A percentile compares a stretch with the other conserved stretches of the same genome.
These are phyloP conservation scores for Tuber aestivum DNA, from an alignment of 495 filamentous ascomycete species.

Conservation along the genomic window DNA sequence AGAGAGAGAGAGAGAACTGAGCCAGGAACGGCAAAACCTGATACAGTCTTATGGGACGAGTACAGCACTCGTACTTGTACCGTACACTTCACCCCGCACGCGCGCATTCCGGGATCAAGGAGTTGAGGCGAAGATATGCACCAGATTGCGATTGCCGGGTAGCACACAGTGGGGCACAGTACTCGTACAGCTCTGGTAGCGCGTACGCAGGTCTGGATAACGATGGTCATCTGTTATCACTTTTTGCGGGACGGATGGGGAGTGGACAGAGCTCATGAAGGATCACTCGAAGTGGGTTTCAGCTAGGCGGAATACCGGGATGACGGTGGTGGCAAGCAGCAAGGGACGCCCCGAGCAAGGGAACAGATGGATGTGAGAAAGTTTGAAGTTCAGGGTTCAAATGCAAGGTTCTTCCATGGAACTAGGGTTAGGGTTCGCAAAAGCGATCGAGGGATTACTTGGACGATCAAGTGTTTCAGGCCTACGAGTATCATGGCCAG, in stretches of 20 bases:
- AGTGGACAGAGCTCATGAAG: background rate
- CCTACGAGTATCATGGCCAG: background rate
- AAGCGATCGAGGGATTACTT: background rate
- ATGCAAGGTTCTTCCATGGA: background rate
- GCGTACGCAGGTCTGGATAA: background rate
- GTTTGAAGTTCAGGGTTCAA: background rate
- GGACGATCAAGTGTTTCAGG: background rate
- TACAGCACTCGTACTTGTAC: no score
- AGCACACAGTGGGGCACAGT: background rate
- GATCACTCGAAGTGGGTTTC: background rate
- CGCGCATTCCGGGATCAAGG: background rate
- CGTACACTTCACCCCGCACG: conserved; percentile 1
- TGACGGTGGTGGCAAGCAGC: background rate
- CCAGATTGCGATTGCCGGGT: background rate
- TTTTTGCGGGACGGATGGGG: background rate
- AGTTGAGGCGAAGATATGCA: background rate
- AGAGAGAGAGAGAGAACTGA: background rate
- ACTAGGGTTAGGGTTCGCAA: background rate
- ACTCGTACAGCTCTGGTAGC: background rate
- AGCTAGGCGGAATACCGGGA: background rate
- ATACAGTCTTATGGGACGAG: background rate
- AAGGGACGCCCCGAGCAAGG: background rate
- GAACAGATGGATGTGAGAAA: background rate
- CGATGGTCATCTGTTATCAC: background rate
- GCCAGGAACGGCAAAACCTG: background rate